Base-by-base conservation (phyloP, 1,139 yeast genomes). In the Kodamaea anthophila region DNA sequence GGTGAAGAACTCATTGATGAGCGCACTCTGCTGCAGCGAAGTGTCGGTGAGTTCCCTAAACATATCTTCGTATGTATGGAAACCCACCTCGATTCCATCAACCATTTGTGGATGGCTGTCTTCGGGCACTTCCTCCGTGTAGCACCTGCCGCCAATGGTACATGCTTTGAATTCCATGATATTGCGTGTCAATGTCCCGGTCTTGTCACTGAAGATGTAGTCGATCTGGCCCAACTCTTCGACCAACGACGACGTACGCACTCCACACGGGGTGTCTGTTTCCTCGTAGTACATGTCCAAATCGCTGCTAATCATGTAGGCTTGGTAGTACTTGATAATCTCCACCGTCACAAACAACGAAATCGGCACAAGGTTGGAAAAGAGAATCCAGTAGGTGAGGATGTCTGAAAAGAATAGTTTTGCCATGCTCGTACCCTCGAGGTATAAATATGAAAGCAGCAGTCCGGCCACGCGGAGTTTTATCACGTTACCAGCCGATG, bases 211-310 rank as follows among this genome's bases (percentile, higher is more conserved):
- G 58, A 91, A 91, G 15, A 91, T 83, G 51, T 87, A 88, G 50
- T 88, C 94, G 44, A 91, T 87, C 55, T 91, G 98, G 14, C 98
- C 98, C 41, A 91, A 65, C 47, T 91, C 98, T 55, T 91, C 99
- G 8, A 91, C 98, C 43, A 91, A 66, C 12, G 95, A 82, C 1
- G 97, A 91, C 0, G 98, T 91, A 41, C 98, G 69, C 18, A 93
- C 96, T 6, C 88, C 88, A 0, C 96, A 83, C 1, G 98, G 97
- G 0, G 96, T 87, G 47, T 91, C 97, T 0, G 87, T 73, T 36
- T 74, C 82, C 41, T 76, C 88, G 46, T 84, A 75, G 51, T 93
- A 93, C 79, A 91, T 75, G 53, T 91, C 99, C 41, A 93, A 66
- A 54, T 91, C 98, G 29, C 95, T 85, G 2, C 93, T 83, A 44